phyloP scores from a whole-genome alignment of 805 yeast species.

The Lipomyces mesembrius region DNA sequence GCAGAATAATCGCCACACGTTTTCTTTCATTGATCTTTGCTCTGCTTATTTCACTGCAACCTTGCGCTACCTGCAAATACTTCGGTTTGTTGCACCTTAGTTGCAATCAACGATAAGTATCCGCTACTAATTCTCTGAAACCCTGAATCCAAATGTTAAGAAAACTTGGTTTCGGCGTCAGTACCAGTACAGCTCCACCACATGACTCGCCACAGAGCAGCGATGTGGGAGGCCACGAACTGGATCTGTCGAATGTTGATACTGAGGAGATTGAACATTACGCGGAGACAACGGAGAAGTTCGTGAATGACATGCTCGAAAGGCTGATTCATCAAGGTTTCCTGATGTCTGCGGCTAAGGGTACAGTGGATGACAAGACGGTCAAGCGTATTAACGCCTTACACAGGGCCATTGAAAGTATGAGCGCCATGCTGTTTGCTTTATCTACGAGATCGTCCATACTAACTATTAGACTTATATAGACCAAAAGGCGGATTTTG shows the following conservation, averaged over 20 bases:
- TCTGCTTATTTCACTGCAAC: not conserved
- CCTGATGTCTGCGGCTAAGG: slow-evolving; percentile 2
- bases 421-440: not conserved
- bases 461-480: not conserved
- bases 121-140: not conserved
- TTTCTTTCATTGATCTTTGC: not conserved
- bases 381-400: not conserved
- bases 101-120: not conserved
- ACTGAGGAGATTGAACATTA: slow-evolving; percentile 8
- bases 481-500: slow-evolving; percentile 13
- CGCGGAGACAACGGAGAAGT: not conserved
- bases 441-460: too few relatives aligned
- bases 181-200: not conserved
- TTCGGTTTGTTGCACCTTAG: not conserved
- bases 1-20: not conserved
- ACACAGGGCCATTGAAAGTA: not conserved
- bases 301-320: slow-evolving; percentile 2
- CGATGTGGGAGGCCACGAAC: not conserved
- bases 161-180: not conserved
- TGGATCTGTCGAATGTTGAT: slow-evolving; percentile 5
- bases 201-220: not conserved
- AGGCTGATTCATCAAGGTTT: not conserved
- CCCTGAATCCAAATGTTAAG: not conserved
- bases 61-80: not conserved
- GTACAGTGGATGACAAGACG: not conserved